Evolutionary conservation across 2,329 filamentous ascomycete species (phyloP), one percentile per base, ranked within the genome.

Genomic region (Eurotiales sp.): DNA sequence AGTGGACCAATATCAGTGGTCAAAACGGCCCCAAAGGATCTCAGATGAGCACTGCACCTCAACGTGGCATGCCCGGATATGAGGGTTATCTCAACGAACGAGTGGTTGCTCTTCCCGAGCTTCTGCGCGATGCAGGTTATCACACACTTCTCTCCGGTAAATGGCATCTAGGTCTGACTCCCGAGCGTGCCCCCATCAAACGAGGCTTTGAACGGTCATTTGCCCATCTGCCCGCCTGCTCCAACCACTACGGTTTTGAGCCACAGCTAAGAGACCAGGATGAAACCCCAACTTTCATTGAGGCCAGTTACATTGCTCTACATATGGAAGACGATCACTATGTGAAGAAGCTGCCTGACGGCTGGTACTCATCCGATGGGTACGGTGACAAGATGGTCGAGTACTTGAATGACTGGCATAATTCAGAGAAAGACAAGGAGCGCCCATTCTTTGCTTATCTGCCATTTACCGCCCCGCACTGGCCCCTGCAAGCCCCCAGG

Each of bases 41-140:
- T 10, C 70, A 72, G 49, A 78, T 76, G 68, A 73, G 71, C 41
- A 79, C 76, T 0, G 77, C 77, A 3, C 76, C 77, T 0, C 79
- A 83, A 59, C 71, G 79, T 30, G 82, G 71, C n/a, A 74, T 73
- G 71, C 81, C 81, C 0, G 82, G 82, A 0, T 82, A 85, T 53
- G 82, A 85, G 61, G 82, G 82, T 0, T 85, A 84, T 57, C 69
- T 85, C 29, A 85, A 85, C 51, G 76, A 81, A 55, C 70, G 74
- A 1, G 81, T 85, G 2, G 82, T 72, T 1, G 76, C 81, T 5
- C 65, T 84, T 12, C 79, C 81, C 2, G 81, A 85, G 61, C 59
- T 85, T 2, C 70, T 85, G 4, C 75, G 71, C 4, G 82, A 84
- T 54, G 75, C 70, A 0, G 82, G 81, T 12, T 85, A 85, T 60